A percentile compares a stretch with the other conserved stretches of the same genome.
phyloP scores from a whole-genome alignment of 768 basidiomycete species.

The Trametes cinnabarina region DNA sequence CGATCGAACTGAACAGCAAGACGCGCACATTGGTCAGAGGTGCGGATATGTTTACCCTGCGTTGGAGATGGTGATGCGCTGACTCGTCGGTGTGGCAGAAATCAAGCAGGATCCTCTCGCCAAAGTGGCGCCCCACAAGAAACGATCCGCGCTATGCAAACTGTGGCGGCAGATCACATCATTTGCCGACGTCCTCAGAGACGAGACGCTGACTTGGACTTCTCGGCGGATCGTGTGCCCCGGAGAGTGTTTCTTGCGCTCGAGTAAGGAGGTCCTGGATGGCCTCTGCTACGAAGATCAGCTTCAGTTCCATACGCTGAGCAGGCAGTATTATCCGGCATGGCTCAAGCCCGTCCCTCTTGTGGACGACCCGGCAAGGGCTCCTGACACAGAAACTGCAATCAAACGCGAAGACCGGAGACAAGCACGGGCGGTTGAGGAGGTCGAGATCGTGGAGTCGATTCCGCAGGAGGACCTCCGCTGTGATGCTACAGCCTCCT shows the following conservation, averaged over 20 bases:
- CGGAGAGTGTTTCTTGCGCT: conserved; percentile 1
- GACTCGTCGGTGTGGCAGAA: background rate
- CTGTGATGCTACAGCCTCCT: background rate
- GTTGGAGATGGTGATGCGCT: background rate
- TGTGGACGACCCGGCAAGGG: background rate
- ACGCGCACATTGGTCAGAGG: background rate
- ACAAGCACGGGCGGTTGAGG: background rate
- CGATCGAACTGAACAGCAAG: background rate
- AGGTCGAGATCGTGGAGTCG: background rate
- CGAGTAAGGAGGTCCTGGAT: background rate
- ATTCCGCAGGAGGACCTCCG: background rate
- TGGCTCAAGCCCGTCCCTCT: background rate
- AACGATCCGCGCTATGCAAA: background rate
- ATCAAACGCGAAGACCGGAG: background rate
- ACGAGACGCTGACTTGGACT: background rate
- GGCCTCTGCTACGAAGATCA: conserved; percentile 3
- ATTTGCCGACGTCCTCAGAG: background rate
- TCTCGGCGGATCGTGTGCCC: background rate
- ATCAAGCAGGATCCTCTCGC: background rate
- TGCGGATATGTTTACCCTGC: background rate
- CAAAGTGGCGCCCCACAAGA: background rate
- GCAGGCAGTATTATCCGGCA: background rate
- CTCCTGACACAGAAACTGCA: background rate
- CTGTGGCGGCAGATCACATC: background rate
- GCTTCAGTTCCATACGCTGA: background rate